Base-by-base conservation (phyloP, 2,329 filamentous ascomycete species). In the Xylariaceae sp. region DNA sequence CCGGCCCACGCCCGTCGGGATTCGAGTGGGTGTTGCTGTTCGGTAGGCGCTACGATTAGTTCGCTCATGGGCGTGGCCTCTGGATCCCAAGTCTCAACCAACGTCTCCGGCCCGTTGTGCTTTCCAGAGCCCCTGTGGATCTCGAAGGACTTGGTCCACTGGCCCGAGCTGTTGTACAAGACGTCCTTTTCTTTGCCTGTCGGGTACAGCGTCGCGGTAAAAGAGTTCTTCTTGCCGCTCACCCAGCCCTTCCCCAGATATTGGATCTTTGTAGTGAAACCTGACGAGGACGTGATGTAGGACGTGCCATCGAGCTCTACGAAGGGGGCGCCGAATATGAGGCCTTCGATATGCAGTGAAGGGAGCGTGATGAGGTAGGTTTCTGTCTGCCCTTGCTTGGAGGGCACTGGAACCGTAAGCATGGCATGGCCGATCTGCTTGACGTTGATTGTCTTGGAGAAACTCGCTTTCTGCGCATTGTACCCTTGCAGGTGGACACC, bases 21-120 rank as follows among this genome's bases (percentile, higher is more conserved):
- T 66, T 95, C 88, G 55, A 87, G 81, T 2, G 83, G 74, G 48
- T 90, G 85, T 63, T 94, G 87, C 43, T 83, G 61, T 27, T 84
- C 78, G 6, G 85, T 53, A 0, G 81, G 74, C 3, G 50, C 53
- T 1, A 67, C 50, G 3, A 59, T 57, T 19, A 69, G 54, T 40
- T 55, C 46, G 40, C 48, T 51, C 28, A 34, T 44, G 3, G 44
- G 49, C 19, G 23, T 44, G 11, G 34, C 40, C 32, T 58, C 48
- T 9, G 68, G 68, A 47, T 68, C 57, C 67, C 68, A 72, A 0
- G 44, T 50, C 9, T 59, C 51, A 5, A 67, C 55, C 9, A 61
- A 46, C 15, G 51, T 61, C 36, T 53, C 54, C 14, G 53, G 34
- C 13, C 53, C 55, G 38, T 57, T 61, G 36, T 45, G 40, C 49